phyloP scores from a whole-genome alignment of 352 stramenopile genomes.

The Globisporangium sylvaticum region DNA sequence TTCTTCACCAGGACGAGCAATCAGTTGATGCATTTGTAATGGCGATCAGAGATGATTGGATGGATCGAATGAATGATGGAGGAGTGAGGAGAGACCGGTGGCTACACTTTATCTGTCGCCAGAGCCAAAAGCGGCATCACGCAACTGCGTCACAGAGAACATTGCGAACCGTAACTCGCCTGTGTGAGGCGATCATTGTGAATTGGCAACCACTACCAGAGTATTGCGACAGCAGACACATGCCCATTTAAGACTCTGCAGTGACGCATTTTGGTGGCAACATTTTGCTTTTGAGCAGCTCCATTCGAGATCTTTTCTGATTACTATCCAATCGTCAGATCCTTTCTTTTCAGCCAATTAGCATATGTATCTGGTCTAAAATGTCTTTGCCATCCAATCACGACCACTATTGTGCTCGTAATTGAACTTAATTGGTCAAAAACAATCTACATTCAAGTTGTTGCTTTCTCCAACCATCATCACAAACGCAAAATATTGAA shows the following conservation, averaged over 20 bases:
- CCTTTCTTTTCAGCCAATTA: neutral
- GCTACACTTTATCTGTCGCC: neutral
- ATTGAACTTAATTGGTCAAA: neutral
- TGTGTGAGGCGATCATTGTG: too few relatives aligned
- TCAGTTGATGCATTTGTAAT: constrained; percentile 1
- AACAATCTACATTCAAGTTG: neutral
- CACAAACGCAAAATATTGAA: neutral
- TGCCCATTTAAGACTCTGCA: neutral
- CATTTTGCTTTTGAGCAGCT: too few relatives aligned
- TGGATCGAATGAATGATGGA: neutral
- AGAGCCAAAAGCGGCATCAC: neutral
- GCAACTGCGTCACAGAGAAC: neutral
- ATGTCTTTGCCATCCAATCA: neutral
- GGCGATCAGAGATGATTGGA: neutral
- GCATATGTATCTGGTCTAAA: neutral
- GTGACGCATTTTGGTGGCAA: neutral
- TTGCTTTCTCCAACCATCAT: neutral
- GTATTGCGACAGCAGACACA: neutral
- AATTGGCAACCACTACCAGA: neutral
- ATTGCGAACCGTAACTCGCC: neutral
- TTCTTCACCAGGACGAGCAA: too few relatives aligned
- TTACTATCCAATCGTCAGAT: neutral
- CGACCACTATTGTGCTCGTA: neutral
- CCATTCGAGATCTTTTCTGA: constrained; percentile 4
- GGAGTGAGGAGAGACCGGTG: neutral